Base-by-base conservation (phyloP, 192 early-diverging fungal species). In the Entomortierella lignicola region DNA sequence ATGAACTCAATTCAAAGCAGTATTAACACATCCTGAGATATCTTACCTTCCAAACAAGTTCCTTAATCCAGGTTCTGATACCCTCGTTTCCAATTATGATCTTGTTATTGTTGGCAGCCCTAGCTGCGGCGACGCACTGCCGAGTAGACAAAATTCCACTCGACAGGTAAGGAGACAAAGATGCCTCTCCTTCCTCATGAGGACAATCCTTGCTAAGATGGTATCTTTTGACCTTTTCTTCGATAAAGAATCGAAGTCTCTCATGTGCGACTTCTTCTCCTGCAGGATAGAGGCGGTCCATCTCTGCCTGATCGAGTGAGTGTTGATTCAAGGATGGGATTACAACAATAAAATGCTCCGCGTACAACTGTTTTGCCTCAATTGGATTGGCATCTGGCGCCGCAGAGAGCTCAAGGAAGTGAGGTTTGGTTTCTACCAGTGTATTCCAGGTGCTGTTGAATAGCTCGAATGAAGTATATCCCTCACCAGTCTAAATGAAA, bases 31-130 rank as follows among this genome's bases (percentile, higher is more conserved):
- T 8, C 18, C 29, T 1, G 23, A 32, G 5, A 55, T 8, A n/a
- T 5, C 72, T 23, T 77, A 77, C 73, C 17, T 86, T 81, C 91
- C 89, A 91, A 15, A 83, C 64, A 21, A 92, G 47, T 60, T 92
- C 91, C 30, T 71, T 80, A 31, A 92, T 87, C 90, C 90, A 92
- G 6, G 74, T 63, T 8, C 81, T 82, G 32, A 86, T 43, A 3
- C 89, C 89, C 41, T 81, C 50, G 25, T 71, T 84, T 13, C 91
- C 91, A 8, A 80, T 59, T 17, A 86, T 81, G 20, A 88, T 66
- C 59, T 86, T 85, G 34, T 72, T 77, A 17, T 60, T 55, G 66
- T 91, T 91, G 8, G 81, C 82, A 0, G 53, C 52, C 5, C 79
- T 44, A 1, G 88, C 91, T 10, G 71, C 80, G n/a, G 60, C 29